These are phyloP conservation scores for Coemansia sp. DNA, from an alignment of 371 early-diverging fungal species.

Conservation along the genomic window DNA sequence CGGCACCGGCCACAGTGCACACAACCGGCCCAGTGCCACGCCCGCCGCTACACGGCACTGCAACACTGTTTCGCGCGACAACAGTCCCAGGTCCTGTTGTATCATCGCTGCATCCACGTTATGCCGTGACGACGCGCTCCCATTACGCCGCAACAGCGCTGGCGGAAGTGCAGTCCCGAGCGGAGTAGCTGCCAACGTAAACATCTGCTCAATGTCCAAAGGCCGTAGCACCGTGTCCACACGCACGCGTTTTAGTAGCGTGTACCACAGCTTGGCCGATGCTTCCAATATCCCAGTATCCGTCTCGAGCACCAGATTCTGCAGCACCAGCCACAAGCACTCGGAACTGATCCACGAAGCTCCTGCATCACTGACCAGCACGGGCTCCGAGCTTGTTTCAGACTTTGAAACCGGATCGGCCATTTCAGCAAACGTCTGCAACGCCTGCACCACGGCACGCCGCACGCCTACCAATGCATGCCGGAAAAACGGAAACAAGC, in stretches of 20 bases:
- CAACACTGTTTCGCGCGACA: conserved; percentile 71
- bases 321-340: conserved; percentile 76
- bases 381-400: conserved; percentile 18
- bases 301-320: conserved; percentile 85
- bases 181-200: conserved; percentile 65
- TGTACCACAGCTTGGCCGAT: conserved; percentile 70
- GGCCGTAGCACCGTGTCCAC: conserved; percentile 5
- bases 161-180: conserved; percentile 76
- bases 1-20: conserved; percentile 51
- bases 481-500: conserved; percentile 89
- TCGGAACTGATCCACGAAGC: conserved; percentile 73
- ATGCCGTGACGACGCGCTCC: conserved; percentile 54
- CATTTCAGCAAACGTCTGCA: conserved; percentile 74
- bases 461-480: conserved; percentile 89
- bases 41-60: conserved; percentile 79
- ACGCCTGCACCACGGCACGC: conserved; percentile 76
- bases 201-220: conserved; percentile 34
- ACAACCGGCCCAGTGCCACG: conserved; percentile 75
- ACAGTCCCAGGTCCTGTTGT: conserved; percentile 83
- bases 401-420: too few species aligned
- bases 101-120: conserved; percentile 90
- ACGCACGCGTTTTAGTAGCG: conserved; percentile 10
- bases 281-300: conserved; percentile 51
- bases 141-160: conserved; percentile 60
- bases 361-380: background rate